These are phyloP conservation scores for Cryptococcus amylolentus DNA, from an alignment of 1,284 basidiomycete species.

Conservation along the genomic window DNA sequence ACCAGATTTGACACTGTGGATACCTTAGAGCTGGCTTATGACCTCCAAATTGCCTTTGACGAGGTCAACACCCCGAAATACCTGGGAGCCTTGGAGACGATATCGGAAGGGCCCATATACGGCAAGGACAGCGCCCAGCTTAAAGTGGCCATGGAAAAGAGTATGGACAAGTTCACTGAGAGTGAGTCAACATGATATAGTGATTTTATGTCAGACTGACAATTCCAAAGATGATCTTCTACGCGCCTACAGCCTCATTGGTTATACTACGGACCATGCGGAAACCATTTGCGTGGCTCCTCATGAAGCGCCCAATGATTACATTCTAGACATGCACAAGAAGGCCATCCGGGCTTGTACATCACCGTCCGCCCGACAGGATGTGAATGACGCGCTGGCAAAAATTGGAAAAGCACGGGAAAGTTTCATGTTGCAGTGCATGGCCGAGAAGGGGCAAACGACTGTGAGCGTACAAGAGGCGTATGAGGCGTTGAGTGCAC, in stretches of 20 bases:
- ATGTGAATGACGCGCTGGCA: slow-evolving; percentile 24
- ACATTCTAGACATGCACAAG: slow-evolving; percentile 35
- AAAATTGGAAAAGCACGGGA: slow-evolving; percentile 31
- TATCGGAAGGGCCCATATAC: slow-evolving; percentile 19
- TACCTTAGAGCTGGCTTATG: slow-evolving; percentile 35
- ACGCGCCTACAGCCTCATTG: slow-evolving; percentile 32
- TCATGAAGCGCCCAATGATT: slow-evolving; percentile 32
- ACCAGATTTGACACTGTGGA: slow-evolving; percentile 19
- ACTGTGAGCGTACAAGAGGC: slow-evolving; percentile 39
- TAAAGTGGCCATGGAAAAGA: slow-evolving; percentile 35
- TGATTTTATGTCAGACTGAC: not conserved
- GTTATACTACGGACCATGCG: slow-evolving; percentile 23
- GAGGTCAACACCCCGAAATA: slow-evolving; percentile 14
- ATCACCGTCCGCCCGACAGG: slow-evolving; percentile 12
- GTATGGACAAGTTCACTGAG: slow-evolving; percentile 29
- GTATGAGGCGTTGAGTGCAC: slow-evolving; percentile 38
- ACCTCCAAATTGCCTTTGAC: slow-evolving; percentile 33
- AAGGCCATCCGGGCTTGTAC: slow-evolving; percentile 20
- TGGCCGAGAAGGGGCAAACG: slow-evolving; percentile 28
- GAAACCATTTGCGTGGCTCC: slow-evolving; percentile 21
- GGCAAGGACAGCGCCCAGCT: slow-evolving; percentile 29
- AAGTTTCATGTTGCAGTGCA: slow-evolving; percentile 21
- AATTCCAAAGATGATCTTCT: slow-evolving; percentile 31
- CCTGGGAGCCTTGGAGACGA: slow-evolving; percentile 30
- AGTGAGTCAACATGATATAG: slow-evolving; percentile 17